phyloP scores from a whole-genome alignment of 495 filamentous ascomycete species.

The Penicillium parvum region DNA sequence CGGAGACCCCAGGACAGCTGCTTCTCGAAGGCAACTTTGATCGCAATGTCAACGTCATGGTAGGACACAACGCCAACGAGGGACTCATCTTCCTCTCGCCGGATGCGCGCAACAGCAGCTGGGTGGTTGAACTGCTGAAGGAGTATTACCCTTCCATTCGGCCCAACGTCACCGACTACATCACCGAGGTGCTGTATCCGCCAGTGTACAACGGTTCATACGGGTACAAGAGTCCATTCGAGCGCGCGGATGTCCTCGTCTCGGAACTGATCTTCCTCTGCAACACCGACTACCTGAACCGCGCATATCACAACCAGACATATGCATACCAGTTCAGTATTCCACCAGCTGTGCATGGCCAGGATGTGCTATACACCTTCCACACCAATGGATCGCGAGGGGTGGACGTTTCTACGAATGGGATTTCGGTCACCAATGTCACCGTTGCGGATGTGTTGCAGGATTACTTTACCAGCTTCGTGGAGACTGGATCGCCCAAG shows the following conservation, averaged over 20 bases:
- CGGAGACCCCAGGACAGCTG: constrained; percentile 51
- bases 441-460: constrained; percentile 53
- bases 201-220: constrained; percentile 54
- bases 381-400: constrained; percentile 42
- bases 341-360: constrained; percentile 50
- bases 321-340: constrained; percentile 60
- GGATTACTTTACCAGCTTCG: constrained; percentile 57
- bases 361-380: constrained; percentile 57
- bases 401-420: not conserved
- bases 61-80: constrained; percentile 53
- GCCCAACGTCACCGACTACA: constrained; percentile 43
- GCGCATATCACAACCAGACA: constrained; percentile 48
- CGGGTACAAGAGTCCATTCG: constrained; percentile 33
- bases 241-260: constrained; percentile 30
- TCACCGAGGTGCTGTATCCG: constrained; percentile 52
- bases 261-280: constrained; percentile 54
- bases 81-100: constrained; percentile 57
- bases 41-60: constrained; percentile 49
- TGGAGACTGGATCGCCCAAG: constrained; percentile 41
- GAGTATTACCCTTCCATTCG: constrained; percentile 26
- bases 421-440: constrained; percentile 29
- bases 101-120: constrained; percentile 40
- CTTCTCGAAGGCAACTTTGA: constrained; percentile 55
- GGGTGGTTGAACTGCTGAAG: constrained; percentile 42
- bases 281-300: constrained; percentile 53